Evolutionary conservation across 306 rosid species (phyloP).

Genomic region (Styphnolobium japonicum): DNA sequence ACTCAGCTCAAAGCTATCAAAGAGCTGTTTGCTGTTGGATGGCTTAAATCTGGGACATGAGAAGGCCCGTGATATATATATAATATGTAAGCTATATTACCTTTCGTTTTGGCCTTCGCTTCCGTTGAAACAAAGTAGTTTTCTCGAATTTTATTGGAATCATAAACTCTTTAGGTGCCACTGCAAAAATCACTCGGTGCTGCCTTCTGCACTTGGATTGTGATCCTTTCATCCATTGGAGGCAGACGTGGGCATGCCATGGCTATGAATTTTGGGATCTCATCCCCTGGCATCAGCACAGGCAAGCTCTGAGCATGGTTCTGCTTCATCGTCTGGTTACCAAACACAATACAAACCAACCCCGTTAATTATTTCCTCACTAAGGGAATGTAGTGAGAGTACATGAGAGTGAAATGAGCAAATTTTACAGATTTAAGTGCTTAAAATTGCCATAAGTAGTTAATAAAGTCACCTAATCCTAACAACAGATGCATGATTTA

Average conservation of each 20-base stretch:
- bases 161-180: background rate
- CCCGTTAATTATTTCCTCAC: background rate
- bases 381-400: too few species aligned
- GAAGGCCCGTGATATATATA: background rate
- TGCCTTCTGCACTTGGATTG: conserved; percentile 37
- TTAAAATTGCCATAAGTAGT: too few species aligned
- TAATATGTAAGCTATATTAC: background rate
- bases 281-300: conserved; percentile 86
- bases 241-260: conserved; percentile 65
- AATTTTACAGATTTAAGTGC: too few species aligned
- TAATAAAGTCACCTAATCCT: too few species aligned
- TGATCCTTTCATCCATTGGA: conserved; percentile 40
- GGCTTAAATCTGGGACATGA: background rate
- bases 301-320: conserved; percentile 44
- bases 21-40: background rate
- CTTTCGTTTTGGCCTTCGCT: too few species aligned
- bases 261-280: conserved; percentile 72
- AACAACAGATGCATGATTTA: too few species aligned
- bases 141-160: background rate
- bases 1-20: conserved; percentile 15
- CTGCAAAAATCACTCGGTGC: background rate
- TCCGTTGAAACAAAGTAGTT: too few species aligned
- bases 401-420: too few species aligned
- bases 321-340: conserved; percentile 42
- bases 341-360: background rate